These are phyloP conservation scores for Immersiporthe knoxdaviesiana DNA, from an alignment of 2,329 filamentous ascomycete genomes.

Conservation along the genomic window DNA sequence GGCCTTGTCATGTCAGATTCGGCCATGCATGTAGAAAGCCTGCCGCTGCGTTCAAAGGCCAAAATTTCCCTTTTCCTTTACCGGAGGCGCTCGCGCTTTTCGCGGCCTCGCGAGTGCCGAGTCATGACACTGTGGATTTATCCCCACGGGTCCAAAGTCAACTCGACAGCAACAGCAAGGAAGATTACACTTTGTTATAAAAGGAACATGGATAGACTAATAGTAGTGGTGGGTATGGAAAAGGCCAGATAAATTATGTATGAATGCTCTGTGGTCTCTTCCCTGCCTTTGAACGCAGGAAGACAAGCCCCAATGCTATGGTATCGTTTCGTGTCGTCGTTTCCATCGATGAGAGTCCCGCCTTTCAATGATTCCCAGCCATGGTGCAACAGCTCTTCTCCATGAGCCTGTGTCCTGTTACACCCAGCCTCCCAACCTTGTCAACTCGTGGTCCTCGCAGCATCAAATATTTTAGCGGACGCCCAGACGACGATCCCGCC, in stretches of 20 bases:
- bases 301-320: neutral
- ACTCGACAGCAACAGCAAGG: neutral
- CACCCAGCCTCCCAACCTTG: neutral
- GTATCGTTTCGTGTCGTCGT: constrained; percentile 7
- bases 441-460: too few relatives aligned
- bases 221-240: neutral
- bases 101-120: constrained; percentile 21
- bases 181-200: neutral
- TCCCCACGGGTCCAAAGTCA: neutral
- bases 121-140: neutral
- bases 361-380: neutral
- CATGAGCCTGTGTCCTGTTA: neutral
- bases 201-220: neutral
- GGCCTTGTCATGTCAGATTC: neutral
- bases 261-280: neutral
- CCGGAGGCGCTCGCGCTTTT: constrained; percentile 1
- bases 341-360: neutral
- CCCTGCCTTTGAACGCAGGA: neutral
- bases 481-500: neutral
- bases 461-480: neutral
- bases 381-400: too few relatives aligned
- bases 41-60: neutral
- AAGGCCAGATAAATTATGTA: constrained; percentile 1
- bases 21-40: neutral
- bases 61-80: too few relatives aligned